Conservation (phyloP, 306 rosid genomes). For the Cercis canadensis region DNA sequence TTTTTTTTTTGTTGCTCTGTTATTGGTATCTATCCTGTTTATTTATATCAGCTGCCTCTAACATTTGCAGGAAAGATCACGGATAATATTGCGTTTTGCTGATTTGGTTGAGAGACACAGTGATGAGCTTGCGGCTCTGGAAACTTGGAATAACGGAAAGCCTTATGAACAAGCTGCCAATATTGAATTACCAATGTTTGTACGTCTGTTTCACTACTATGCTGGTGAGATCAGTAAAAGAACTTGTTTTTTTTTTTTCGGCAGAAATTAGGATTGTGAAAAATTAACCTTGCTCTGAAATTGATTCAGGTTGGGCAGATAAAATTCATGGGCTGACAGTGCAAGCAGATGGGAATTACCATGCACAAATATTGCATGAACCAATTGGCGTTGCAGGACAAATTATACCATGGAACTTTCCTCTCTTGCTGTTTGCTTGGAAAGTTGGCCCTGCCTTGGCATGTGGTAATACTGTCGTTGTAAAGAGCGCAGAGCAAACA, state of each 20-base stretch:
- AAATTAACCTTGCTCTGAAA: background rate
- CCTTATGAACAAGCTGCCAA: constrained; percentile 56
- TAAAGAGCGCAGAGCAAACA: constrained; percentile 76
- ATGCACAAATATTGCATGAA: constrained; percentile 67
- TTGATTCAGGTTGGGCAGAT: constrained; percentile 71
- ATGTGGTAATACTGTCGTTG: constrained; percentile 67
- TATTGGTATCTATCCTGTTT: too few relatives aligned
- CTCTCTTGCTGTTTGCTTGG: constrained; percentile 72
- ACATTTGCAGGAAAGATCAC: constrained; percentile 58
- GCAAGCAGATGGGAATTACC: constrained; percentile 65
- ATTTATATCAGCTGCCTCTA: background rate
- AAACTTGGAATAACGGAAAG: constrained; percentile 72
- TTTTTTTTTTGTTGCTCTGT: background rate
- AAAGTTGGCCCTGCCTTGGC: constrained; percentile 83
- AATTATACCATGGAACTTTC: constrained; percentile 83
- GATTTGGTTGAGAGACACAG: constrained; percentile 70
- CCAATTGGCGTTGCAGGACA: constrained; percentile 83
- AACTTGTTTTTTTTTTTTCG: too few relatives aligned
- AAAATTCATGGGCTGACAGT: constrained; percentile 76
- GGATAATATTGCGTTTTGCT: constrained; percentile 58
- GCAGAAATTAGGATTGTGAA: too few relatives aligned
- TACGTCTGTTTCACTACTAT: constrained; percentile 61
- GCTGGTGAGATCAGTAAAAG: constrained; percentile 50
- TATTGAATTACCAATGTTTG: constrained; percentile 49
- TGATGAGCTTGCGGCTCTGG: constrained; percentile 66